Percentiles rank a stretch among this genome's conserved stretches.
phyloP scores from a whole-genome alignment of 352 stramenopile genomes.

The Globisporangium megalacanthum region DNA sequence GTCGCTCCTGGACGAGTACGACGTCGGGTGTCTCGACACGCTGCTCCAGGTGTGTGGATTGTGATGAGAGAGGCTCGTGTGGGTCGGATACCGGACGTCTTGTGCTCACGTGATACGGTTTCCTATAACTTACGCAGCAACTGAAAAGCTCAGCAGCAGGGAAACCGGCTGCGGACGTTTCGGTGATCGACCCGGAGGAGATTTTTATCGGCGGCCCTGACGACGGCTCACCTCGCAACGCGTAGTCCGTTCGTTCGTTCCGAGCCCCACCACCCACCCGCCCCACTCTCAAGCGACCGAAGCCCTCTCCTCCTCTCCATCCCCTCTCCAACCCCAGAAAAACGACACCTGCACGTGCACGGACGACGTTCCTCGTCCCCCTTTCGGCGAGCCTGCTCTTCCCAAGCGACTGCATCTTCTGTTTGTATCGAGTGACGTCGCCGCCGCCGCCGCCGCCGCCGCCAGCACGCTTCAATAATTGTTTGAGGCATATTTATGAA shows the following conservation, averaged over 20 bases:
- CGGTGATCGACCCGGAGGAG: constrained; percentile 53
- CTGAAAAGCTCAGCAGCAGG: constrained; percentile 49
- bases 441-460: not conserved
- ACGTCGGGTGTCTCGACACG: constrained; percentile 79
- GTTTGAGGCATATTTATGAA: constrained; percentile 11
- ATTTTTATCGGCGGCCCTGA: constrained; percentile 41
- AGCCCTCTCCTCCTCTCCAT: not conserved
- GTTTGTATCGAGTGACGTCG: constrained; percentile 17
- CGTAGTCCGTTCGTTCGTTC: constrained; percentile 15
- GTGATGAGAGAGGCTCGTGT: not conserved
- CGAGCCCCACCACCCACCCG: too few relatives aligned
- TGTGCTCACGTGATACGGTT: not conserved
- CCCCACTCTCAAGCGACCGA: not conserved
- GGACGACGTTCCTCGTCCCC: too few relatives aligned
- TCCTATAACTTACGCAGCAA: constrained; percentile 35
- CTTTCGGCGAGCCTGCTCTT: too few relatives aligned
- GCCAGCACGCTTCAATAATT: constrained; percentile 17
- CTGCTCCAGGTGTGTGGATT: constrained; percentile 45
- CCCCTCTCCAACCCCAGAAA: not conserved
- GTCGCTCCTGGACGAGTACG: constrained; percentile 84
- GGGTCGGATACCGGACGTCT: not conserved
- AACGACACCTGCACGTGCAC: too few relatives aligned
- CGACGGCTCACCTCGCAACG: constrained; percentile 27
- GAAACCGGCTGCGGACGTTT: constrained; percentile 27
- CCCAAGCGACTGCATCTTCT: constrained; percentile 15